Evolutionary conservation across 2,329 filamentous ascomycete genomes (phyloP), one percentile per base, ranked within the genome.

Genomic region (Domatiomyces catenatus): DNA sequence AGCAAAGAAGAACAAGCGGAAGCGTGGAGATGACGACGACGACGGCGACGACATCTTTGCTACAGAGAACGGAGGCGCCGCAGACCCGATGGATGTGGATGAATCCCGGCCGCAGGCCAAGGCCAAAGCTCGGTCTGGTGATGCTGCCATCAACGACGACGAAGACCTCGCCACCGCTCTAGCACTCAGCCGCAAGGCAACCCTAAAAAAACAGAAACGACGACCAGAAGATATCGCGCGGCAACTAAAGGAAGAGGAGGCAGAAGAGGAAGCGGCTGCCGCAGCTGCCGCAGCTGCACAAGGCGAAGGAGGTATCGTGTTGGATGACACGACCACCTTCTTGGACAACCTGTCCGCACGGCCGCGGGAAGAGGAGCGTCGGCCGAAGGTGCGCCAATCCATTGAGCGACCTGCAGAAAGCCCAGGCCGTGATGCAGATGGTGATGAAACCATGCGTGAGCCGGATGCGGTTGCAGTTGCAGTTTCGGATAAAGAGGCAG

Each of bases 261-360:
- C 67, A 2, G 71, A 71, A 48, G 70, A 69, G 1, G 68, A 70
- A 8, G 63, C 67, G n/a, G 66, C 61, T 47, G 64, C 61, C 6
- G 79, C 82, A 47, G 69, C 75, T 2, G 71, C 67, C 15, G 71
- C 74, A 0, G 71, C 77, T 2, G 62, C 67, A 8, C 72, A 74
- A 43, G 73, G 76, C 48, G 70, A 70, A 32, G 72, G 71, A 1
- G 90, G 88, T 1, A 72, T 98, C 1, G 77, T 95, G n/a, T 89
- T 98, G 51, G 90, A 95, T 54, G 92, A 95, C 63, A 94, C 90
- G 0, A 88, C 88, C 0, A 89, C 94, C 60, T 98, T 98, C 60
- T 84, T 98, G 26, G 84, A 88, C 22, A 87, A 87, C 50, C 69
- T 98, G 50, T 84, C 83, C 62, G 54, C 58, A 2, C 84, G 83